phyloP scores from a whole-genome alignment of 2,329 filamentous ascomycete genomes.

The Ambrosiella xylebori region DNA sequence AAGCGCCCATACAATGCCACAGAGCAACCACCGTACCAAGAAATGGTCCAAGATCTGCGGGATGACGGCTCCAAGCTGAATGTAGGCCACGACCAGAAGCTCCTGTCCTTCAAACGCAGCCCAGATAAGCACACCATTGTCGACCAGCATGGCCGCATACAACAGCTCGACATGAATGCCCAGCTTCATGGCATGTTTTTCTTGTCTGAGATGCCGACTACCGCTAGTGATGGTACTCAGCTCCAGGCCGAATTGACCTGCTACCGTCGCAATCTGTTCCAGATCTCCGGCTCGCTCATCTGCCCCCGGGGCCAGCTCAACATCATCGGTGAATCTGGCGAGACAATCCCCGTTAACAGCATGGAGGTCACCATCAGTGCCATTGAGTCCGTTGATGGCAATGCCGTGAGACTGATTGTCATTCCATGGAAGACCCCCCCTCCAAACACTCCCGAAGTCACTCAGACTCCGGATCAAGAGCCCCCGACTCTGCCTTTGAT shows the following conservation, averaged over 20 bases:
- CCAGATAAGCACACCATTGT: conserved; percentile 44
- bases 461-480: conserved; percentile 58
- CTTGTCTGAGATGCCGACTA: conserved; percentile 60
- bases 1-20: conserved; percentile 39
- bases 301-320: conserved; percentile 62
- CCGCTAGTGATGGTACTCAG: conserved; percentile 35
- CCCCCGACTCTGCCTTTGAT: conserved; percentile 65
- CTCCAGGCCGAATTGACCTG: conserved; percentile 76
- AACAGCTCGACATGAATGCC: conserved; percentile 46
- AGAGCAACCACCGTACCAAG: conserved; percentile 36
- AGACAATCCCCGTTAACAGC: conserved; percentile 63
- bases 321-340: conserved; percentile 67
- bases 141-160: conserved; percentile 40
- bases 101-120: conserved; percentile 38
- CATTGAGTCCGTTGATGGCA: conserved; percentile 86
- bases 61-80: conserved; percentile 40
- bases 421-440: conserved; percentile 96
- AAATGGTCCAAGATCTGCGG: conserved; percentile 43
- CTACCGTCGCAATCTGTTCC: conserved; percentile 89
- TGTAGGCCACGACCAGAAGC: conserved; percentile 43
- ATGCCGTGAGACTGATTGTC: conserved; percentile 81
- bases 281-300: conserved; percentile 80
- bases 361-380: conserved; percentile 83
- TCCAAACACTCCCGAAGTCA: conserved; percentile 53
- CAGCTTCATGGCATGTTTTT: conserved; percentile 85